These are phyloP conservation scores for Wickerhamiella cacticola DNA, from an alignment of 805 yeast species.

Conservation along the genomic window DNA sequence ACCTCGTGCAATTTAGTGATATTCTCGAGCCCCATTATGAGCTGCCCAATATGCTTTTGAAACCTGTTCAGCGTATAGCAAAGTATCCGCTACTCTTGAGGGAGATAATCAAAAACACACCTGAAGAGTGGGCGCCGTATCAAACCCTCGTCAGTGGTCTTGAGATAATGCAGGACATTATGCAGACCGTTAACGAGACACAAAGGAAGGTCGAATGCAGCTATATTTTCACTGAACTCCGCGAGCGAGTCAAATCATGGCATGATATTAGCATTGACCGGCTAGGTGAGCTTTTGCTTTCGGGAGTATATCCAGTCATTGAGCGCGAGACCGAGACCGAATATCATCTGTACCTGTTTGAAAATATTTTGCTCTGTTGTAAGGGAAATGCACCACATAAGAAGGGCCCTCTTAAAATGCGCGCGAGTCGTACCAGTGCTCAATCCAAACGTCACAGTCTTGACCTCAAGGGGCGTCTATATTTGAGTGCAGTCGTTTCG, in stretches of 20 bases:
- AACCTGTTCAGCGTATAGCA: slow-evolving; percentile 94
- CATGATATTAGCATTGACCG: slow-evolving; percentile 67
- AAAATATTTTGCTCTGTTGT: slow-evolving; percentile 51
- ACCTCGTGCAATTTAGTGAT: slow-evolving; percentile 40
- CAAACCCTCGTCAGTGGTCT: slow-evolving; percentile 62
- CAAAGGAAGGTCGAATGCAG: slow-evolving; percentile 85
- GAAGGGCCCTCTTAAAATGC: slow-evolving; percentile 41
- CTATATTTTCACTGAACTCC: slow-evolving; percentile 52
- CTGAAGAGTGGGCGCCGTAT: slow-evolving; percentile 39
- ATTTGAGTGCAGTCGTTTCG: slow-evolving; percentile 51
- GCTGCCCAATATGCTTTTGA: slow-evolving; percentile 74
- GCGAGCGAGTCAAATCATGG: slow-evolving; percentile 79
- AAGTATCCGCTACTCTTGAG: slow-evolving; percentile 73
- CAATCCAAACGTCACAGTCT: slow-evolving; percentile 26
- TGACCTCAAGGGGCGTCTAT: slow-evolving; percentile 71
- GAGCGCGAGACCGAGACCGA: slow-evolving; percentile 70
- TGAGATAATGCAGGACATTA: slow-evolving; percentile 69
- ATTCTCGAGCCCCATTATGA: slow-evolving; percentile 78
- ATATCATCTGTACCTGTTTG: slow-evolving; percentile 81
- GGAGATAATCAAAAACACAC: slow-evolving; percentile 59
- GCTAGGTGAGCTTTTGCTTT: slow-evolving; percentile 75
- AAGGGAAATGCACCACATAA: slow-evolving; percentile 45
- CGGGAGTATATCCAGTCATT: slow-evolving; percentile 44
- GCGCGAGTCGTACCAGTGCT: slow-evolving; percentile 26
- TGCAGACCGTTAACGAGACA: slow-evolving; percentile 80